A percentile compares a stretch with the other conserved stretches of the same genome.
Evolutionary conservation across 2,329 filamentous ascomycete species (phyloP).

Genomic region (Trichoderma brevicompactum): DNA sequence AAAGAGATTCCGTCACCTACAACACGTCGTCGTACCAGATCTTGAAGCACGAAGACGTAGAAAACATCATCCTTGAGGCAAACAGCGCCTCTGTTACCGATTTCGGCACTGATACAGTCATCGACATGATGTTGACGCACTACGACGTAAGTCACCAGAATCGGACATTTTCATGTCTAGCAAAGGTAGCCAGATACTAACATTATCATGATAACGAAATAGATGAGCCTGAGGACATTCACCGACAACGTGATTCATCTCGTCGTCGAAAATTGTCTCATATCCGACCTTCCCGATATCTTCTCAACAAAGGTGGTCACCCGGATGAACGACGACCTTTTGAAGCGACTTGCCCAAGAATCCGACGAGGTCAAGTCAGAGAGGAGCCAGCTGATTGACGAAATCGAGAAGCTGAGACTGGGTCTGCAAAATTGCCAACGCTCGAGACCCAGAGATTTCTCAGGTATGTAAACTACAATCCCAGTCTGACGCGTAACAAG

Average conservation of each 20-base stretch:
- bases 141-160: slow-evolving; percentile 3
- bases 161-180: background rate
- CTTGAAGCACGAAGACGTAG: background rate
- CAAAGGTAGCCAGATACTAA: background rate
- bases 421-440: slow-evolving; percentile 15
- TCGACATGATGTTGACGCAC: slow-evolving; percentile 21
- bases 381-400: background rate
- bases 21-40: background rate
- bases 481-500: background rate
- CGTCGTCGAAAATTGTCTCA: slow-evolving; percentile 16
- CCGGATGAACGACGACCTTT: background rate
- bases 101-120: slow-evolving; percentile 9
- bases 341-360: background rate
- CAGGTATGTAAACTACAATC: background rate
- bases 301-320: background rate
- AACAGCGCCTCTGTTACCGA: background rate
- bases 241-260: slow-evolving; percentile 23
- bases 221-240: slow-evolving; percentile 20
- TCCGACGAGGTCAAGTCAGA: background rate
- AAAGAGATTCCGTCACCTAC: background rate
- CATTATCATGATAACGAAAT: background rate
- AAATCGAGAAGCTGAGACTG: slow-evolving; percentile 9
- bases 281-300: background rate
- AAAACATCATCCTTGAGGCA: background rate
- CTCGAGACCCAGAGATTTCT: slow-evolving; percentile 1